phyloP scores from a whole-genome alignment of 352 stramenopile genomes.

The Globisporangium paddicum region DNA sequence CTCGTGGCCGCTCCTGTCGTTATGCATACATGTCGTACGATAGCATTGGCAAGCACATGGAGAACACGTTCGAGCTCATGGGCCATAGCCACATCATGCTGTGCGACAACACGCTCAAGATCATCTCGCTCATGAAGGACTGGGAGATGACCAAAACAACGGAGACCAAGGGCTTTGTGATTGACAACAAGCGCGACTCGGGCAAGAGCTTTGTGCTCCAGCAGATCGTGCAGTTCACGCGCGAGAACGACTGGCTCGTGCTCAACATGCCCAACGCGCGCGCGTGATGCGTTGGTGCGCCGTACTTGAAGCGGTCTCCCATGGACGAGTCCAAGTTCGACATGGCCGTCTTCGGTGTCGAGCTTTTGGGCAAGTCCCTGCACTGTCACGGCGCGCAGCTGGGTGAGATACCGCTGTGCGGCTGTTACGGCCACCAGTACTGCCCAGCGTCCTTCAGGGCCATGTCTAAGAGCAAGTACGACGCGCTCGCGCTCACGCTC shows the following conservation, averaged over 20 bases:
- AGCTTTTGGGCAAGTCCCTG: conserved; percentile 76
- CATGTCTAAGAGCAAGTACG: conserved; percentile 76
- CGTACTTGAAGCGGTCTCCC: conserved; percentile 82
- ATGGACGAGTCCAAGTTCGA: conserved; percentile 81
- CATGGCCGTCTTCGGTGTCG: conserved; percentile 77
- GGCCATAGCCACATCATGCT: conserved; percentile 84
- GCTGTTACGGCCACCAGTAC: conserved; percentile 71
- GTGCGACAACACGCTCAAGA: conserved; percentile 67
- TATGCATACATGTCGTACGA: not conserved
- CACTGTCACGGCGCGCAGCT: conserved; percentile 75
- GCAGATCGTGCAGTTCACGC: conserved; percentile 86
- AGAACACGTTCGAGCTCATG: conserved; percentile 78
- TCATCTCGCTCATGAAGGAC: conserved; percentile 73
- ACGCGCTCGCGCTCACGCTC: conserved; percentile 59
- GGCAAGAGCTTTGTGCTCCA: conserved; percentile 83
- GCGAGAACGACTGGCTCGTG: conserved; percentile 82
- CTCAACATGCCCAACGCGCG: conserved; percentile 77
- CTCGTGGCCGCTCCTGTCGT: not conserved
- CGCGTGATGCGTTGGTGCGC: conserved; percentile 72
- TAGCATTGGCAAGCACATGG: conserved; percentile 63
- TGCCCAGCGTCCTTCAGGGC: conserved; percentile 64
- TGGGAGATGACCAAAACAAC: conserved; percentile 51
- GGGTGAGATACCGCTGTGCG: conserved; percentile 48
- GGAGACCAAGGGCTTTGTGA: conserved; percentile 50
- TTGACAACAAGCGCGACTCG: conserved; percentile 76